Evolutionary conservation across 2,329 filamentous ascomycete species (phyloP), one percentile per base, ranked within the genome.

Genomic region (Neofusicoccum laricinum): DNA sequence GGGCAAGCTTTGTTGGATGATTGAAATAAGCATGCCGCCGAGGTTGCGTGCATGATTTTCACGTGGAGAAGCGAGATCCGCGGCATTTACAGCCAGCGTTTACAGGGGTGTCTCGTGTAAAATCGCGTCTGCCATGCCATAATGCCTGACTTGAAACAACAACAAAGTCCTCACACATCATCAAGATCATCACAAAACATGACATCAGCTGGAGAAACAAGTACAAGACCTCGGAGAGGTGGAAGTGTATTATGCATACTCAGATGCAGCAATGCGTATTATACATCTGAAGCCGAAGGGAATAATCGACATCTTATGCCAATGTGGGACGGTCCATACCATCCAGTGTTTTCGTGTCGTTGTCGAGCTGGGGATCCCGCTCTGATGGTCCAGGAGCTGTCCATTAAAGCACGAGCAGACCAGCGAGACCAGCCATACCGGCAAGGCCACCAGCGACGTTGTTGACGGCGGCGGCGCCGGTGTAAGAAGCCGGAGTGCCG

Each of bases 341-440:
- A 30, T 30, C 25, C 25, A 30, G 25, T 30, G 25, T 30, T 30
- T 30, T 30, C 25, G 25, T 30, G 25, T 30, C 5, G 25, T 30
- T 7, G 25, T 30, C 25, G 25, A 30, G 25, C 25, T 30, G 25
- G 7, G 25, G 25, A 30, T 30, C 25, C 25, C 7, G 25, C 25
- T 30, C 5, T 7, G 25, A 30, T 6, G 7, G 1, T 30, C 4
- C 25, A 6, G 25, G 25, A 30, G 25, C 25, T 30, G 0, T 30
- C 25, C 25, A 30, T 30, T 38, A 63, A 12, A 63, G 25, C 19
- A 43, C 25, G 17, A 63, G 49, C 12, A 63, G 41, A n/a, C 64
- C 64, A 25, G 71, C 67, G 1, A 67, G 36, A 69, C 69, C 73
- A 36, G 71, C 73, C 41, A 76, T 64, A 50, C 70, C 72, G 64